A percentile compares a stretch with the other conserved stretches of the same genome.
phyloP scores from a whole-genome alignment of 1,139 yeast species.

The Geotrichum bryndzae region DNA sequence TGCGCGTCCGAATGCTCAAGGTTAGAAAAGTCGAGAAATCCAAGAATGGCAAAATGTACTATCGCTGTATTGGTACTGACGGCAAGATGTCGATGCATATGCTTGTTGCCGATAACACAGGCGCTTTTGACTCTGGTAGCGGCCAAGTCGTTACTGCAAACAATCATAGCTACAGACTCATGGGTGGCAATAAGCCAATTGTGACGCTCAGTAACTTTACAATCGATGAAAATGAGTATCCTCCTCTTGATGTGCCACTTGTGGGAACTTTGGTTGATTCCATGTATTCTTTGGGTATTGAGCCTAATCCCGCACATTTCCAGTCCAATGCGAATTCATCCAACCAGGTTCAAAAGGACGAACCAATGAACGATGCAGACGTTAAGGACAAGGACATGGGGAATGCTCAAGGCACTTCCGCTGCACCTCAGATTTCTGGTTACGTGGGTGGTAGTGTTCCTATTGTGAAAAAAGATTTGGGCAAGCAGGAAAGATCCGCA shows the following conservation, averaged over 20 bases:
- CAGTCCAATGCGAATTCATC: not conserved
- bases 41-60: not conserved
- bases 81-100: slow-evolving; percentile 5
- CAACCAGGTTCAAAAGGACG: not conserved
- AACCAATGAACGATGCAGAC: not conserved
- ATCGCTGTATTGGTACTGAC: slow-evolving; percentile 8
- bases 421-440: slow-evolving; percentile 1
- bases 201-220: not conserved
- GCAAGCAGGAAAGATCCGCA: not conserved
- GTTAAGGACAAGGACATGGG: not conserved
- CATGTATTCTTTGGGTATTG: not conserved
- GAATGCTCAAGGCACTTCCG: not conserved
- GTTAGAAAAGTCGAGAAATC: not conserved
- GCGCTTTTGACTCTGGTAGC: not conserved
- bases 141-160: not conserved
- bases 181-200: not conserved
- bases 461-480: slow-evolving; percentile 13
- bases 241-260: slow-evolving; percentile 2
- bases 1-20: not conserved
- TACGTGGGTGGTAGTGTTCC: slow-evolving; percentile 4
- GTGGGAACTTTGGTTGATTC: not conserved
- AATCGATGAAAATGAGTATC: not conserved
- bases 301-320: not conserved
- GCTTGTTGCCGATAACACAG: not conserved
- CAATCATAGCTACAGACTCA: not conserved